Base-by-base conservation (phyloP, 1,139 yeast species). In the Pichia sp. region DNA sequence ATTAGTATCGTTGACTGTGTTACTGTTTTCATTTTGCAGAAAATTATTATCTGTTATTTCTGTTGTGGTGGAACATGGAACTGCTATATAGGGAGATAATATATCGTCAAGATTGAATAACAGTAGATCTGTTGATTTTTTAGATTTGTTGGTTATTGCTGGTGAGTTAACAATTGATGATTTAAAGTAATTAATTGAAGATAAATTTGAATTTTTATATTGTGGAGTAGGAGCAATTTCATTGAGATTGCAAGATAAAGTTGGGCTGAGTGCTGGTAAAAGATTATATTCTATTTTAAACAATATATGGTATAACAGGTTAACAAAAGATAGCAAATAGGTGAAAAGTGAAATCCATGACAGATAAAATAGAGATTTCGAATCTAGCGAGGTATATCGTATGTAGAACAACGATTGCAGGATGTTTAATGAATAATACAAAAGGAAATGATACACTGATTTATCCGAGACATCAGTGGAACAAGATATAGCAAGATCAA, bases 101-200 rank as follows among this genome's bases (percentile, higher is more conserved):
- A 41, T 14, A 18, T 41, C 45, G 13, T 41, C 45, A 6, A 41
- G 31, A 22, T 35, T 38, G 15, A 41, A 38, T 9, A 41, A 15
- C 24, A 41, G 21, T 4, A 25, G 4, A 3, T 38, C 42, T 3
- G 35, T 27, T 16, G 45, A 41, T 10, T 20, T 14, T 24, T 23
- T 30, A 7, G 43, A 40, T 11, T 27, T 18, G 5, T 15, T 28
- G 13, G 38, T 34, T 8, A 27, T 3, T 9, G n/a, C n/a, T n/a
- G 32, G 22, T 3, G 39, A 36, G 20, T 18, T 25, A 21, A 26
- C 6, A 9, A 38, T 11, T 2, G 36, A 26, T 15, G 22, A 23
- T 5, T 32, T 16, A 6, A 33, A 38, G 16, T 33, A 14, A 10
- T 26, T 29, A 14, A 28, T 19, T 7, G 22, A 19, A 3, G 33